Percentiles rank a stretch among this genome's conserved stretches.
These are phyloP conservation scores for Chalaropsis ovoidea DNA, from an alignment of 2,329 filamentous ascomycete genomes.

Conservation along the genomic window DNA sequence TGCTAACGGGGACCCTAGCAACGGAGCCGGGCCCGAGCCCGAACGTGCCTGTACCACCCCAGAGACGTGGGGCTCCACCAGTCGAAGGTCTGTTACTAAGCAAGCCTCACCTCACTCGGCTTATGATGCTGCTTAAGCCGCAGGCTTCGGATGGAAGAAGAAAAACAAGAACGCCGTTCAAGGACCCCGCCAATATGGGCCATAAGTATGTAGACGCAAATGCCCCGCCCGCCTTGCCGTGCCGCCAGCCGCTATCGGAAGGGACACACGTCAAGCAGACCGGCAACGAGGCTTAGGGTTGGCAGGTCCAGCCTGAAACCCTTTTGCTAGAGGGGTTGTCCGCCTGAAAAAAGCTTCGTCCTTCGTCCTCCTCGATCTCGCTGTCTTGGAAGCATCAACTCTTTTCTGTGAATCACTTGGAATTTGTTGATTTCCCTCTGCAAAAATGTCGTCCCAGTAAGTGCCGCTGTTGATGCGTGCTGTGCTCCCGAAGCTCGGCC, in stretches of 20 bases:
- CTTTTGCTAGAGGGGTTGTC: conserved; percentile 6
- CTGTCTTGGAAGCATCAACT: conserved; percentile 11
- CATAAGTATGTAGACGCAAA: neutral
- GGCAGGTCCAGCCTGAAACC: neutral
- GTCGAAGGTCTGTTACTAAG: neutral
- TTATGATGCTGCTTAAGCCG: neutral
- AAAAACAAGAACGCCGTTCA: neutral
- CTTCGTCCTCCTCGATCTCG: neutral
- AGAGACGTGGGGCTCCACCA: neutral
- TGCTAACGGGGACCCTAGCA: neutral
- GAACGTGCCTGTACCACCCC: neutral
- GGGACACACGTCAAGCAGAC: neutral
- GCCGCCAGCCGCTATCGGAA: conserved; percentile 23
- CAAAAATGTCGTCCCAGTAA: conserved; percentile 26
- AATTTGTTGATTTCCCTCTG: neutral
- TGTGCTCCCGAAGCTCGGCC: neutral
- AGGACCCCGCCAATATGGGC: neutral
- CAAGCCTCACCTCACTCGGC: neutral
- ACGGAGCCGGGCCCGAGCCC: neutral
- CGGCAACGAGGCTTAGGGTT: conserved; percentile 9
- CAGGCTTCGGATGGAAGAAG: neutral
- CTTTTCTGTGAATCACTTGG: conserved; percentile 11
- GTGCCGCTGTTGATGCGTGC: conserved; percentile 9
- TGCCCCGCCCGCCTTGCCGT: neutral
- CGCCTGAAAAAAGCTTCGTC: neutral